Conservation (phyloP, 1,284 basidiomycete genomes). For the Dichomitus squalens region DNA sequence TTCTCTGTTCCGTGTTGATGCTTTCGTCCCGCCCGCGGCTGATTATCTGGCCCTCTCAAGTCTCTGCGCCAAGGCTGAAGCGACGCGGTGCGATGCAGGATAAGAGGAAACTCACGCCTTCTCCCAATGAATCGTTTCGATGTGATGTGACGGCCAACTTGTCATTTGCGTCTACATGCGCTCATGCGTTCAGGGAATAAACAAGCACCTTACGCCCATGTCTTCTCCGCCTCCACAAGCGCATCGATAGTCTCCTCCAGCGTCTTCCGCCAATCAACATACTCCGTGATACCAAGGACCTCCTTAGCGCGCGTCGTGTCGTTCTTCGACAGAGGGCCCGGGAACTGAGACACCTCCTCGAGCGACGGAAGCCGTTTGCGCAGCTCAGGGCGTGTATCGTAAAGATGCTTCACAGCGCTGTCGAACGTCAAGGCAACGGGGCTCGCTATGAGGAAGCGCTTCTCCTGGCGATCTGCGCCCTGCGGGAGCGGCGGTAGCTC, state of each 20-base stretch:
- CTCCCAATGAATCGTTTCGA: no score
- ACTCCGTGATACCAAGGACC: slow-evolving; percentile 22
- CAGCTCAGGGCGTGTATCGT: slow-evolving; percentile 23
- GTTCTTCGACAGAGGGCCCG: neutral
- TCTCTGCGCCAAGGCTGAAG: neutral
- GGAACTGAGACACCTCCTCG: slow-evolving; percentile 1
- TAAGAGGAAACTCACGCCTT: no score
- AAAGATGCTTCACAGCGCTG: no score
- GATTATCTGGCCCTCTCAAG: neutral
- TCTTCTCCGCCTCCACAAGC: slow-evolving; percentile 23
- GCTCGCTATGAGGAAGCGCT: slow-evolving; percentile 24
- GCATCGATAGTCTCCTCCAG: slow-evolving; percentile 23
- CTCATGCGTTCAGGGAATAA: no score
- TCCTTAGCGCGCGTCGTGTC: slow-evolving; percentile 20
- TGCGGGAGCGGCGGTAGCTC: no score
- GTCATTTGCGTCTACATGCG: no score
- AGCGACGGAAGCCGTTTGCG: slow-evolving; percentile 10
- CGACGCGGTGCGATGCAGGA: neutral
- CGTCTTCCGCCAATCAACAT: slow-evolving; percentile 22
- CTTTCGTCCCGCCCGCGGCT: neutral
- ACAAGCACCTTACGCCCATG: slow-evolving; percentile 14
- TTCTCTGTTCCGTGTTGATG: neutral
- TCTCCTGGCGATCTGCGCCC: no score
- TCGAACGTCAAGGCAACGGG: no score
- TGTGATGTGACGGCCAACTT: no score